Evolutionary conservation across 257 asterid species (phyloP).

Genomic region (Solanum tacnaense): DNA sequence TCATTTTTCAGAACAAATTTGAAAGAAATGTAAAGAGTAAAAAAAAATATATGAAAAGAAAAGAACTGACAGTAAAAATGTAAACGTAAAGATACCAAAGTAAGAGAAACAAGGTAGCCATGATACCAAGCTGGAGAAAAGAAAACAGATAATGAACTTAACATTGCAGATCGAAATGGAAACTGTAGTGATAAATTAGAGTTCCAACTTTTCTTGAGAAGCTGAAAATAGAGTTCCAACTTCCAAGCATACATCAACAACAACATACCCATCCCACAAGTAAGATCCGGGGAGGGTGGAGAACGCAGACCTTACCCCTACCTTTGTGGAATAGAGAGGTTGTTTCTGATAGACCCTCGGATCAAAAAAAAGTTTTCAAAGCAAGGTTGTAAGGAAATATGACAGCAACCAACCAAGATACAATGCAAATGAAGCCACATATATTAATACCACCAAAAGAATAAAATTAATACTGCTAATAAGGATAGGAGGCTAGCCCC

Average conservation of each 20-base stretch:
- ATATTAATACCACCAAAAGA: not conserved
- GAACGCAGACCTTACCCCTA: not conserved
- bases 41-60: not conserved
- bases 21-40: not conserved
- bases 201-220: not conserved
- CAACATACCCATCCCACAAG: not conserved
- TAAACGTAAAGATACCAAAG: not conserved
- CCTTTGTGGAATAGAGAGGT: not conserved
- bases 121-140: not conserved
- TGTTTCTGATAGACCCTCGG: not conserved
- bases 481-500: not conserved
- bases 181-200: not conserved
- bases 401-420: not conserved
- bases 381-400: not conserved
- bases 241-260: not conserved
- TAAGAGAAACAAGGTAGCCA: not conserved
- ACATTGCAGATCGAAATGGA: not conserved
- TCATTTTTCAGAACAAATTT: not conserved
- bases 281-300: not conserved
- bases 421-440: not conserved
- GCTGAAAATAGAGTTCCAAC: not conserved
- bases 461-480: not conserved
- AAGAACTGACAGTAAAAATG: not conserved
- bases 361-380: not conserved
- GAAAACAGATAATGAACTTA: not conserved